These are phyloP conservation scores for Camelina laxa DNA, from an alignment of 345 rosid genomes.

Conservation along the genomic window DNA sequence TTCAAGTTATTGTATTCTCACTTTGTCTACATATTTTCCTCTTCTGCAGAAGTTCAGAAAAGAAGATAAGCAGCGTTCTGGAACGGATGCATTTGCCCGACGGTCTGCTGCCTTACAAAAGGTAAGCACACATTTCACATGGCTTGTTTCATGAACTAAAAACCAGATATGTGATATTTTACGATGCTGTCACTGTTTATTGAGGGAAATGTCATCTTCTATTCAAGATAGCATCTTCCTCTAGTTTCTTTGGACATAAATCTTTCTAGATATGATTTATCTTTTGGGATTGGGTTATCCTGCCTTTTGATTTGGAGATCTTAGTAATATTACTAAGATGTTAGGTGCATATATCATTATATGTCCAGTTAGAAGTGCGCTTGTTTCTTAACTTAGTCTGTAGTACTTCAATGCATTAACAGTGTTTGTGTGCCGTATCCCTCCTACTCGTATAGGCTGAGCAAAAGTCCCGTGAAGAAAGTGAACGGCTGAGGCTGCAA, in stretches of 20 bases:
- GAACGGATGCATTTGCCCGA: slow-evolving; percentile 82
- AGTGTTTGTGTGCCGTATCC: not conserved
- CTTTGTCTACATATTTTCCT: slow-evolving; percentile 20
- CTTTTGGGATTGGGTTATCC: not conserved
- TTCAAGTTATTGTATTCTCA: slow-evolving; percentile 5
- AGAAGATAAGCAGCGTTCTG: slow-evolving; percentile 85
- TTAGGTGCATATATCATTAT: slow-evolving; percentile 10
- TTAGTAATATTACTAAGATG: not conserved
- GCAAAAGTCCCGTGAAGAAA: slow-evolving; percentile 88
- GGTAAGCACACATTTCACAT: slow-evolving; percentile 51
- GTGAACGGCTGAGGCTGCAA: slow-evolving; percentile 86
- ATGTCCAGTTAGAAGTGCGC: slow-evolving; percentile 8
- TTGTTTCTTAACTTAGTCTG: not conserved
- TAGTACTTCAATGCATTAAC: slow-evolving; percentile 15
- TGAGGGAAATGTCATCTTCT: not conserved
- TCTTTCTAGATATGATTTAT: not conserved
- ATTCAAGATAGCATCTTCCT: not conserved
- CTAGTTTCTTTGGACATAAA: not conserved
- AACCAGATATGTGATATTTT: not conserved
- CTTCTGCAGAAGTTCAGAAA: slow-evolving; percentile 84
- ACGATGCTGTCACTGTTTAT: not conserved
- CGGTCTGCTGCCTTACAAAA: slow-evolving; percentile 79
- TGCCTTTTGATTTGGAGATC: slow-evolving; percentile 2
- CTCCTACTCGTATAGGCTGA: slow-evolving; percentile 62
- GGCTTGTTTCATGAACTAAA: not conserved